Base-by-base conservation (phyloP, 1,139 yeast genomes). In the Protomyces pachydermus region DNA sequence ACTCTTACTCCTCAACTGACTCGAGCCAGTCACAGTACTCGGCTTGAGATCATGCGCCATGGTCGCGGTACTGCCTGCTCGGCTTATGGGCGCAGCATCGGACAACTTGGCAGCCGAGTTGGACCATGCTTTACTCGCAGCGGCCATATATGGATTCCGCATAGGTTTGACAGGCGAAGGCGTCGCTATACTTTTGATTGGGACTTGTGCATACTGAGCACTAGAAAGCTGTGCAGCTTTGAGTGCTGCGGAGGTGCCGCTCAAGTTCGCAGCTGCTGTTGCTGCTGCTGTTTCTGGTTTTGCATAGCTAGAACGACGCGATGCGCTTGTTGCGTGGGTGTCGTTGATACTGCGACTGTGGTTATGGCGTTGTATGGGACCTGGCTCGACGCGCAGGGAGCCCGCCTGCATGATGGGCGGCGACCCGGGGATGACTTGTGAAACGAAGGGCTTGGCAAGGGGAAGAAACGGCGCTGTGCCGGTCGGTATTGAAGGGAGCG, bases 101-200 rank as follows among this genome's bases (percentile, higher is more conserved):
- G 14, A 34, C 4, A n/a, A 14, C 42, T 58, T 58, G 14, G 62
- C 62, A 12, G 62, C 20, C 18, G 62, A 58, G 45, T 58, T 58
- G 35, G 54, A 50, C 62, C 62, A 58, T 28, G 62, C 62, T 38
- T 50, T 38, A 20, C 62, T 58, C 25, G 62, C 62, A 25, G 62
- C 62, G 23, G 62, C 62, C 52, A 58, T 18, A 20, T 58, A 52
- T 5, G 61, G 53, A 20, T 34, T 52, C 5, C 38, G 42, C 10
- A n/a, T n/a, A 14, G 34, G 55, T 3, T 32, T 34, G 35, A 35
- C 45, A 18, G 58, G 58, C 25, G 58, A 39, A 5, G 58, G 51
- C 12, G 52, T 48, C 37, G 51, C 51, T 14, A 54, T 23, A 14
- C 42, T 50, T 2, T 32, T 32, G 54, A 32, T 12, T 4, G 37